Evolutionary conservation across 345 rosid genomes (phyloP), one percentile per base, ranked within the genome.

Genomic region (Citrus mangshanensis): DNA sequence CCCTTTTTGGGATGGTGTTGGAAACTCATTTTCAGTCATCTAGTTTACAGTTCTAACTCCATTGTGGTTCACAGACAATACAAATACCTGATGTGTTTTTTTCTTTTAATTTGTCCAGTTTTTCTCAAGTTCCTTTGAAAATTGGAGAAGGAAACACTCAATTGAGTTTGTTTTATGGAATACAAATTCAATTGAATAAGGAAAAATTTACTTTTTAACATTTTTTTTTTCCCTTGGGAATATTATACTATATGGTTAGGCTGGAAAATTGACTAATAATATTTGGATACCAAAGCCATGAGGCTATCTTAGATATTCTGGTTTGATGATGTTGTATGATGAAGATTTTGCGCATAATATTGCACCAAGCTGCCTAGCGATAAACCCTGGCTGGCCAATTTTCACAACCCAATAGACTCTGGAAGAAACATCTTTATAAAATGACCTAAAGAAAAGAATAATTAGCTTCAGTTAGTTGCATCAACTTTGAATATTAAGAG

Each of bases 391-490:
- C 14, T 13, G 51, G 18, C 51, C 51, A 46, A 46, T 46, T 46
- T 46, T 46, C 51, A 13, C 51, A 12, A 46, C 51, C 51, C 18
- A 46, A 46, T 13, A 46, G 51, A 13, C 51, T 46, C 51, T 12
- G 51, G 18, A 46, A 46, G 51, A 46, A 46, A 46, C 51, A 46
- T 12, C 51, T 46, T 46, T 13, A 46, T 46, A 13, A 46, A 12
- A 46, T 56, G 8, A 56, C 8, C 8, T 56, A 22, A 5, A 46
- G 61, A 56, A 18, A 64, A 21, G 21, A 64, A 18, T 64, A 22
- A 30, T 76, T 80, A 54, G 84, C 85, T 83, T 64, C 56, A 67
- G 77, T 83, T 86, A 49, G 90, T 81, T 87, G 82, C 84, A 90
- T 70, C 91, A 63, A 79, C 87, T 81, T 87, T 78, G 88, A 63